Evolutionary conservation across 169 alveolate species (phyloP), one percentile per base, ranked within the genome.

Genomic region (Hepatocystis sp.): DNA sequence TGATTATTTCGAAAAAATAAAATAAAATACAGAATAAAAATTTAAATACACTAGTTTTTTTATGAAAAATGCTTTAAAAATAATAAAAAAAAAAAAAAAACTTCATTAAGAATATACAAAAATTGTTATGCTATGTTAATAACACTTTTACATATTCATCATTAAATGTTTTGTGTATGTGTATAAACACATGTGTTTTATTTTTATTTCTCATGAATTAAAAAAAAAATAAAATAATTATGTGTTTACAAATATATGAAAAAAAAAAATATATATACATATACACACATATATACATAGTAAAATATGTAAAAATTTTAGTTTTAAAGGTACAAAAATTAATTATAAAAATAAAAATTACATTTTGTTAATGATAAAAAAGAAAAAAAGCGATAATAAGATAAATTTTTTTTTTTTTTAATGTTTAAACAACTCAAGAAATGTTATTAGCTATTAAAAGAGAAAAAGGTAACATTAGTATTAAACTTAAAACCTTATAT

Each of bases 251-350:
- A 30, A 65, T 15, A 27, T 32, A 66, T 27, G 10, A 25, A 46
- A 46, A 47, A 4, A 30, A 19, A 56, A 10, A 39, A n/a, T 46
- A 19, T 66, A 25, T 32, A 28, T 8, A 13, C n/a, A 56, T 46
- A 61, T 10, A 46, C 11, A 61, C 32, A 61, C 32, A 61, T 60
- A 61, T 25, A 53, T 25, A 61, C n/a, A 61, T 61, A 36, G 58
- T 61, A 61, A 61, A 61, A 61, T 61, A 55, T 61, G 11, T 27
- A 17, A 61, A 34, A 15, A 21, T 15, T 36, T 61, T 27, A 2
- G 56, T 61, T 61, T 61, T n/a, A n/a, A 19, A 32, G 25, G 40
- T 10, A 46, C 84, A 65, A 65, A 13, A 65, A 65, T 28, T 46
- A 66, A 27, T 13, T 28, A 49, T 27, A 15, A 34, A 19, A 52